These are phyloP conservation scores for Anaeromyces robustus DNA, from an alignment of 192 early-diverging fungal genomes.

Conservation along the genomic window DNA sequence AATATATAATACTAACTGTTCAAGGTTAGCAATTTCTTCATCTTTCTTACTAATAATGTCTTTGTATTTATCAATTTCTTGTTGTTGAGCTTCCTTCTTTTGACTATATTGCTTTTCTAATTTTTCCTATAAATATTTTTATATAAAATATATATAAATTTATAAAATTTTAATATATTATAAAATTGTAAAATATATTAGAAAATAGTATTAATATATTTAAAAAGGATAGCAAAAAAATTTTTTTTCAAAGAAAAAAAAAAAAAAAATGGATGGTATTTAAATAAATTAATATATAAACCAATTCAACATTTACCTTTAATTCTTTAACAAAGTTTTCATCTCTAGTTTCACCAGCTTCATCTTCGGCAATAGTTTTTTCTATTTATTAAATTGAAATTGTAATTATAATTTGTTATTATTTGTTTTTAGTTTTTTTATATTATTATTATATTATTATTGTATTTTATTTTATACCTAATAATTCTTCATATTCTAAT, in stretches of 20 bases:
- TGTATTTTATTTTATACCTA: slow-evolving; percentile 27
- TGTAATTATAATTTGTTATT: too few species aligned
- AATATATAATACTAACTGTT: slow-evolving; percentile 10
- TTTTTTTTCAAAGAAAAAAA: too few species aligned
- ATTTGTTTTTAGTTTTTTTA: too few species aligned
- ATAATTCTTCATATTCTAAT: slow-evolving; percentile 65
- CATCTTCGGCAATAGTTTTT: slow-evolving; percentile 52
- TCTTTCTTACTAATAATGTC: slow-evolving; percentile 47
- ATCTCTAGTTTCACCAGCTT: slow-evolving; percentile 32
- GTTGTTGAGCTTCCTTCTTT: slow-evolving; percentile 58
- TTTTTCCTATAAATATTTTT: slow-evolving; percentile 25
- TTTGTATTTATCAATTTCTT: slow-evolving; percentile 57
- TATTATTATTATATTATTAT: too few species aligned
- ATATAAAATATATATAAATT: not conserved
- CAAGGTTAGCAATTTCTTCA: slow-evolving; percentile 27
- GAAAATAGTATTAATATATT: too few species aligned
- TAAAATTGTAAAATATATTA: too few species aligned
- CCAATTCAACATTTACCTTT: slow-evolving; percentile 20
- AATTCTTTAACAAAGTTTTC: slow-evolving; percentile 33
- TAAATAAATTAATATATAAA: too few species aligned
- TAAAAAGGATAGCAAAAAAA: too few species aligned
- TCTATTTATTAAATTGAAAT: too few species aligned
- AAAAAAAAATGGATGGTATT: too few species aligned
- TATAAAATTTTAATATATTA: not conserved
- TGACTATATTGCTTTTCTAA: slow-evolving; percentile 69